Base-by-base conservation (phyloP, 352 stramenopile genomes). In the Thraustotheca clavata region DNA sequence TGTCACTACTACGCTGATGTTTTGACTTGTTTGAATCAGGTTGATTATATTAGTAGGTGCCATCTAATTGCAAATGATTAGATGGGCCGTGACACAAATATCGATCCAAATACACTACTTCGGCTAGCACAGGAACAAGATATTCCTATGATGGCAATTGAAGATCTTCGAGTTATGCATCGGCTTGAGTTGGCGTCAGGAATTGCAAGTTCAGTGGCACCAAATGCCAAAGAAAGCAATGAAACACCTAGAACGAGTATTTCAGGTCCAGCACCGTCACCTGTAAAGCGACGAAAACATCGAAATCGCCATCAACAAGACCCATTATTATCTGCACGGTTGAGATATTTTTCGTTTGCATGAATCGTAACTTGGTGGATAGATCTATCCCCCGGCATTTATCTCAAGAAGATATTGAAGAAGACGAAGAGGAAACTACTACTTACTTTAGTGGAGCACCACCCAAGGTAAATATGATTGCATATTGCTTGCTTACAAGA, bases 111-210 rank as follows among this genome's bases (percentile, higher is more conserved):
- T 22, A 62, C 62, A 18, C 66, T 94, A 16, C 65, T 91, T 55
- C 69, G 77, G 27, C 62, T 80, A 4, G 76, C 81, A 1, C 73
- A 76, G 49, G 75, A 77, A 18, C 85, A 91, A 49, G 79, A 90
- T 7, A 77, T 75, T 16, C 80, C 91, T 2, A 79, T 83, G 59
- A 75, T 79, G 35, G 69, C 75, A 3, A 79, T 94, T 35, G 85
- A 94, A 68, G 85, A 92, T 57, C 91, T 94, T 69, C 71, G 85
- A 60, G 85, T 83, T 3, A 83, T 92, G 24, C 83, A 94, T 59
- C 80, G 85, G 11, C 73, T 94, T 3, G 83, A 92, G 43, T 61
- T 92, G 1, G 85, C 85, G 6, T 88, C 83, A 1, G 83, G 79
- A 0, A 91, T 94, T 31, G 80, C 88, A 9, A 79, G 82, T 8